Percentiles rank a stretch among this genome's conserved stretches.
Evolutionary conservation across 2,329 filamentous ascomycete genomes (phyloP).

Genomic region (Chrysosporium keratinophilum): DNA sequence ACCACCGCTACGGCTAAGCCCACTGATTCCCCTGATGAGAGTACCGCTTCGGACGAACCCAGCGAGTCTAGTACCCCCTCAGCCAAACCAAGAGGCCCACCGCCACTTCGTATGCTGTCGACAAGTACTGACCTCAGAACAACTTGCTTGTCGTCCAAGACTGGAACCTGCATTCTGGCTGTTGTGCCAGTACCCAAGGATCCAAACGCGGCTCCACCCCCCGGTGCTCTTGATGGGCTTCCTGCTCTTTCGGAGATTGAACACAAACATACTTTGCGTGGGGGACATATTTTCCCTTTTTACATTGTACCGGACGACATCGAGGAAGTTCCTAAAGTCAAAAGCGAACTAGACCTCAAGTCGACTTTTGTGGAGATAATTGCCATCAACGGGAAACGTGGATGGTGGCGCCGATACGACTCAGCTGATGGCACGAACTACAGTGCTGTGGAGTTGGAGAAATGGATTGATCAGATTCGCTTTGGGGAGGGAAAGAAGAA

Average conservation of each 20-base stretch:
- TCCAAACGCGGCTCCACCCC: constrained; percentile 39
- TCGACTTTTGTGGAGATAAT: constrained; percentile 55
- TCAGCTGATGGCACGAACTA: constrained; percentile 44
- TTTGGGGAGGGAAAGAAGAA: constrained; percentile 77
- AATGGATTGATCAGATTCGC: constrained; percentile 83
- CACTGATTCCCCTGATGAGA: constrained; percentile 5
- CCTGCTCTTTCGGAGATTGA: constrained; percentile 60
- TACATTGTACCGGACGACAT: constrained; percentile 60
- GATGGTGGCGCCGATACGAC: constrained; percentile 72
- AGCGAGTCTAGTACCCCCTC: constrained; percentile 43
- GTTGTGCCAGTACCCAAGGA: constrained; percentile 51
- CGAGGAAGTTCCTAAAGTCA: constrained; percentile 45
- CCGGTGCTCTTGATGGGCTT: constrained; percentile 44
- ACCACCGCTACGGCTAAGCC: constrained; percentile 46
- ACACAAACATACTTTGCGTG: constrained; percentile 59
- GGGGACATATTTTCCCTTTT: constrained; percentile 69
- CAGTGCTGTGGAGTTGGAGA: constrained; percentile 53
- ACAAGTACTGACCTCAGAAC: constrained; percentile 54
- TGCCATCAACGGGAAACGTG: constrained; percentile 71
- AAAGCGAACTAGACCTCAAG: constrained; percentile 52
- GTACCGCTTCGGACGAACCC: constrained; percentile 14
- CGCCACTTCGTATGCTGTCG: constrained; percentile 56
- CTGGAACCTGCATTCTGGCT: constrained; percentile 72
- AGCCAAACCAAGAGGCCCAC: constrained; percentile 28
- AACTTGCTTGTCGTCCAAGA: constrained; percentile 63